phyloP scores from a whole-genome alignment of 2,329 filamentous ascomycete species.

The Penicillium sp. region DNA sequence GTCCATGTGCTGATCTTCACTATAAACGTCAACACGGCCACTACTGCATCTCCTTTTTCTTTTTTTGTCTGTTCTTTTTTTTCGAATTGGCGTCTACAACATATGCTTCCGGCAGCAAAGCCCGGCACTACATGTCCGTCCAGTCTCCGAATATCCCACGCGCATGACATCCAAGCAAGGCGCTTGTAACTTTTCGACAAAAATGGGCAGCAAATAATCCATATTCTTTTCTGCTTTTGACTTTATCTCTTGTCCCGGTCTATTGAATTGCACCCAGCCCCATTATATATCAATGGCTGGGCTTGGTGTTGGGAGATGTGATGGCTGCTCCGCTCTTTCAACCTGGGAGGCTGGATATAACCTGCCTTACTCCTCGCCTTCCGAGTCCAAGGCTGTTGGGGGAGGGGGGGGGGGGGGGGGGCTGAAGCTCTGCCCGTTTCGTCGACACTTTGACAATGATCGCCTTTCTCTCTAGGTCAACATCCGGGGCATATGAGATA shows the following conservation, averaged over 20 bases:
- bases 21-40: not conserved
- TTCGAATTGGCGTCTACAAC: not conserved
- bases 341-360: not conserved
- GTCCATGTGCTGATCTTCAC: not conserved
- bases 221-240: not conserved
- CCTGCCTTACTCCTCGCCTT: not conserved
- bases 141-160: not conserved
- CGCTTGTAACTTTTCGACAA: not conserved
- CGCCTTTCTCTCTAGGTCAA: not conserved
- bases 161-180: slow-evolving; percentile 11
- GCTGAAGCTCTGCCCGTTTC: not conserved
- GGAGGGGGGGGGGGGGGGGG: too few relatives aligned
- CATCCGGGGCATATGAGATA: slow-evolving; percentile 7
- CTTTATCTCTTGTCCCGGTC: not conserved
- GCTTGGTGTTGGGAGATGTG: too few relatives aligned
- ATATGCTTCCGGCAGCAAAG: not conserved
- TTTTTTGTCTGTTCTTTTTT: not conserved
- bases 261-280: not conserved
- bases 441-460: not conserved
- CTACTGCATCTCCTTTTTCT: not conserved
- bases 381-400: not conserved
- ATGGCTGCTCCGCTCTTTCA: not conserved
- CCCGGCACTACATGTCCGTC: not conserved
- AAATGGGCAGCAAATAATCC: not conserved
- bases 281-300: not conserved